phyloP scores from a whole-genome alignment of 805 yeast genomes.

The Vanderwaltozyma verrucispora region DNA sequence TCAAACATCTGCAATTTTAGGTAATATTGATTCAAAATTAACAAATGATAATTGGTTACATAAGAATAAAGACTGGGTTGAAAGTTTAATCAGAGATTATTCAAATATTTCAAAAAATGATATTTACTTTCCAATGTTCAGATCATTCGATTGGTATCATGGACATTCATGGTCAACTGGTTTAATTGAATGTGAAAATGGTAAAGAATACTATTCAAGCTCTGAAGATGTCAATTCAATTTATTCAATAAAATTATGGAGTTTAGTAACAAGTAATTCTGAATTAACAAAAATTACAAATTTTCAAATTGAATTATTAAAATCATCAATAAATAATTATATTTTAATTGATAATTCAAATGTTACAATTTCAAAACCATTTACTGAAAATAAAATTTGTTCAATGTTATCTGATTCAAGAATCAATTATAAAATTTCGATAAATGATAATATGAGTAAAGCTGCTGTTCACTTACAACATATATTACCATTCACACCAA shows the following conservation, averaged over 20 bases:
- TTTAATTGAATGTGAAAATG: conserved; percentile 39
- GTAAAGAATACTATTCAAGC: conserved; percentile 47
- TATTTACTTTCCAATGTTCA: conserved; percentile 48
- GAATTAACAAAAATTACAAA: neutral
- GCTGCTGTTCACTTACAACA: conserved; percentile 1
- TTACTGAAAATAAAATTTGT: neutral
- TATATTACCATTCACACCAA: conserved; percentile 8
- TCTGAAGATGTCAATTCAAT: conserved; percentile 64
- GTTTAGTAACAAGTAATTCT: conserved; percentile 11
- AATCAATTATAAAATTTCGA: neutral
- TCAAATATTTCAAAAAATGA: conserved; percentile 51
- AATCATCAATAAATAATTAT: neutral
- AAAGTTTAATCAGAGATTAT: conserved; percentile 52
- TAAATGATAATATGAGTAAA: conserved; percentile 1
- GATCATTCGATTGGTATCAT: conserved; percentile 59
- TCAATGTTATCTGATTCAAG: conserved; percentile 1
- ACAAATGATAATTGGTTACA: conserved; percentile 37
- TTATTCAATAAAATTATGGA: conserved; percentile 66
- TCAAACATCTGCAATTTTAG: conserved; percentile 58
- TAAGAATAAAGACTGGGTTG: conserved; percentile 45
- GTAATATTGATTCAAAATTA: conserved; percentile 39
- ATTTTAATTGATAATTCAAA: neutral
- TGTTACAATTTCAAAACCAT: neutral
- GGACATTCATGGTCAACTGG: conserved; percentile 78
- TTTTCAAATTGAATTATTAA: conserved; percentile 1